These are phyloP conservation scores for Dalechampia spathulata DNA, from an alignment of 441 rosid genomes.

Conservation along the genomic window DNA sequence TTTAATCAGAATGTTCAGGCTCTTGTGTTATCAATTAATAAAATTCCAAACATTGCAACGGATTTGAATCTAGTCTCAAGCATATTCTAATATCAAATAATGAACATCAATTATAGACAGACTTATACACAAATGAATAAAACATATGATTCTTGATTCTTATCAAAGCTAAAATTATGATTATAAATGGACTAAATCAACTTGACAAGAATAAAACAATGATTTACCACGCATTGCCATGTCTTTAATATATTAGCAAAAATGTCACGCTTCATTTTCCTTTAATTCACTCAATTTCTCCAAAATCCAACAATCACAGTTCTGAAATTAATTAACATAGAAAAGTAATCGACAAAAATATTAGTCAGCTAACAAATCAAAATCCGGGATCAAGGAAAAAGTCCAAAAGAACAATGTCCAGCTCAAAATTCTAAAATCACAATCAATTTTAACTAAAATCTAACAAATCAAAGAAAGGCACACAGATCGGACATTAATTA, in stretches of 20 bases:
- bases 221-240: conserved; percentile 9
- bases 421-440: conserved; percentile 17
- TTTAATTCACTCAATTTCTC: conserved; percentile 18
- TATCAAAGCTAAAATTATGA: neutral
- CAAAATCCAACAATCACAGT: conserved; percentile 18
- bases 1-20: too few relatives aligned
- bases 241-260: too few relatives aligned
- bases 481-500: conserved; percentile 30
- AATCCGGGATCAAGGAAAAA: conserved; percentile 13
- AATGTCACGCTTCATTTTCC: conserved; percentile 14
- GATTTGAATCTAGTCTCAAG: neutral
- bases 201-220: conserved; percentile 4
- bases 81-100: too few relatives aligned
- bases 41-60: conserved; percentile 8
- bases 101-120: too few relatives aligned
- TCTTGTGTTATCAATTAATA: conserved; percentile 15
- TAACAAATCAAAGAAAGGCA: conserved; percentile 26
- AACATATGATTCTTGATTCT: neutral
- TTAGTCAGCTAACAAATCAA: conserved; percentile 3
- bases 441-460: conserved; percentile 15
- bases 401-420: conserved; percentile 3
- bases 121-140: conserved; percentile 8
- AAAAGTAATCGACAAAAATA: conserved; percentile 6
- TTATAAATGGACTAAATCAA: conserved; percentile 8
- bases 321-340: neutral